A percentile compares a stretch with the other conserved stretches of the same genome.
Evolutionary conservation across 129 eudicot genomes (phyloP).

Genomic region (carrot (Daucus carota)): DH1_v3.0 NC_030387.2:13102001-13102500

Average conservation of each 20-base stretch:
- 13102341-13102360: conserved; percentile 65
- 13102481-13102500: conserved; percentile 46
- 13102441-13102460: conserved; percentile 60
- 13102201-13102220: conserved; percentile 43
- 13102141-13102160: conserved; percentile 70
- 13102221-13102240: conserved; percentile 24
- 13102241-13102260: conserved; percentile 34
- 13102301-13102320: conserved; percentile 66
- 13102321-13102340: conserved; percentile 76
- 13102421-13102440: conserved; percentile 49
- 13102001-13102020: conserved; percentile 47
- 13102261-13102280: conserved; percentile 24
- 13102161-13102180: conserved; percentile 45
- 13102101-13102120: conserved; percentile 31
- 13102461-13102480: conserved; percentile 42
- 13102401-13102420: conserved; percentile 53
- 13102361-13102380: conserved; percentile 53
- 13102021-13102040: conserved; percentile 71
- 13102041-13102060: conserved; percentile 41
- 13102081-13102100: conserved; percentile 48
- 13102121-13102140: conserved; percentile 54
- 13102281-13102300: conserved; percentile 40
- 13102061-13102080: conserved; percentile 44
- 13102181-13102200: conserved; percentile 46
- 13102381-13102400: conserved; percentile 59